These are phyloP conservation scores for Selaginella tamariscina DNA, from an alignment of 75 land plant genomes.

Conservation along the genomic window DNA sequence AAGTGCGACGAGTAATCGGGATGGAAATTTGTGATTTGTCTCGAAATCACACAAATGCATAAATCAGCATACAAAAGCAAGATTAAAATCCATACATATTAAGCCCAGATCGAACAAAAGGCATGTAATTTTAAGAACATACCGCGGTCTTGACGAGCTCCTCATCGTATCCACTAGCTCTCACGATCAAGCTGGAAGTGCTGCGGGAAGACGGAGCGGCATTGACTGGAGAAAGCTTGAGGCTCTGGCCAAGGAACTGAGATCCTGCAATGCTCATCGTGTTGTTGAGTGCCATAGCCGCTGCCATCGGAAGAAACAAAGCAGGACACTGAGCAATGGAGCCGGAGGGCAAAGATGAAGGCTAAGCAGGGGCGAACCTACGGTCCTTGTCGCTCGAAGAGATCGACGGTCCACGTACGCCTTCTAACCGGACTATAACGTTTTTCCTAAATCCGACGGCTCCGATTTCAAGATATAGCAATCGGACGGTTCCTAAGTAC, in stretches of 20 bases:
- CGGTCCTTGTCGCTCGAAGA: neutral
- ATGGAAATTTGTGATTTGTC: too few relatives aligned
- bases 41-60: too few relatives aligned
- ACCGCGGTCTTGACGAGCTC: constrained; percentile 89
- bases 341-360: neutral
- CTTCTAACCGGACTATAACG: neutral
- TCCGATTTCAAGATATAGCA: too few relatives aligned
- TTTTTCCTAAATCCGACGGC: neutral
- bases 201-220: constrained; percentile 23
- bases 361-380: neutral
- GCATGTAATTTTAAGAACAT: too few relatives aligned
- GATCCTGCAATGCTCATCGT: constrained; percentile 16
- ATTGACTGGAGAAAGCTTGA: constrained; percentile 13
- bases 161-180: constrained; percentile 59
- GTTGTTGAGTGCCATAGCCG: constrained; percentile 10
- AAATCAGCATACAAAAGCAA: too few relatives aligned
- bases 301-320: neutral
- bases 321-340: too few relatives aligned
- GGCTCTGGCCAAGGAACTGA: constrained; percentile 20
- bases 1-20: too few relatives aligned
- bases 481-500: neutral
- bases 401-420: neutral
- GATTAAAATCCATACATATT: too few relatives aligned
- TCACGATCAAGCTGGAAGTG: constrained; percentile 31
- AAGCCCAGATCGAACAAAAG: too few relatives aligned